Conservation (phyloP, 2,329 filamentous ascomycete species). For the Emergomyces orientalis region DNA sequence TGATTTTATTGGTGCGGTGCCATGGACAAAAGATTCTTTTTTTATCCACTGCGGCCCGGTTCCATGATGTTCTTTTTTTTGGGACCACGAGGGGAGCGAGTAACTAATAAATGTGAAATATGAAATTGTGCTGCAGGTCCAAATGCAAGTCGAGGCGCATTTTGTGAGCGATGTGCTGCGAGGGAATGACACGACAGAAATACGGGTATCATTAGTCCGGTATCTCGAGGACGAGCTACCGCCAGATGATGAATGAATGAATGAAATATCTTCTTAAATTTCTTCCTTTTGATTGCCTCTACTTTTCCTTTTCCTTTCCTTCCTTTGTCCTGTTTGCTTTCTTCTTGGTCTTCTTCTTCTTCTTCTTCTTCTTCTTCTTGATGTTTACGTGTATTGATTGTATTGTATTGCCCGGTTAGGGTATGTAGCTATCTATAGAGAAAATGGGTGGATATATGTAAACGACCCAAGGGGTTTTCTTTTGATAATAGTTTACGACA, state of each 20-base stretch:
- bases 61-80: conserved; percentile 8
- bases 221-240: conserved; percentile 98
- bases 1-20: no score
- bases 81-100: background rate
- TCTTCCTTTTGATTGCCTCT: background rate
- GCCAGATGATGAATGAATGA: conserved; percentile 52
- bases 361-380: background rate
- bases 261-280: background rate
- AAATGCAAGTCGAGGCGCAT: conserved; percentile 97
- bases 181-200: conserved; percentile 93
- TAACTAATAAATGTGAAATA: conserved; percentile 1
- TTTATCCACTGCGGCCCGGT: conserved; percentile 2
- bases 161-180: conserved; percentile 90
- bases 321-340: no score
- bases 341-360: conserved; percentile 11
- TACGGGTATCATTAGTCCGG: conserved; percentile 81
- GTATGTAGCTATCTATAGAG: background rate
- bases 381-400: no score
- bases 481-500: no score
- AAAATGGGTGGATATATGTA: no score
- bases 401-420: no score
- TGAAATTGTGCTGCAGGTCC: conserved; percentile 44
- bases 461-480: no score
- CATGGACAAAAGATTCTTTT: no score
- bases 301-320: background rate